Percentiles rank a stretch among this genome's conserved stretches.
These are phyloP conservation scores for Paulownia fortunei DNA, from an alignment of 257 asterid species.

Conservation along the genomic window DNA sequence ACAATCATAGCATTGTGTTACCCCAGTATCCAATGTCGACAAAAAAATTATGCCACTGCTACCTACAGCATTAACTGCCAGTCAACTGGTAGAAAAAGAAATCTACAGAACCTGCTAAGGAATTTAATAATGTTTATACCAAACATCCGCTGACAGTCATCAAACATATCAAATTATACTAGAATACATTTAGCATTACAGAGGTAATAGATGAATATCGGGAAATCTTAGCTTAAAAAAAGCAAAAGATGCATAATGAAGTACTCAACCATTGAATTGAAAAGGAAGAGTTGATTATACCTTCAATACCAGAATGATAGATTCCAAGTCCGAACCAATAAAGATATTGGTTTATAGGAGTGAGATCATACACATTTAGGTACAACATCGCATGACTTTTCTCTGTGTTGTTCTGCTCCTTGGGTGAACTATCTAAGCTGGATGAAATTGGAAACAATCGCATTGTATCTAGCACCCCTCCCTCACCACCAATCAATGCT, in stretches of 20 bases:
- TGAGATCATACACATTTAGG: constrained; percentile 84
- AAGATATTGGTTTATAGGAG: constrained; percentile 74
- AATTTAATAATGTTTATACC: not conserved
- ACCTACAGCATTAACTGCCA: not conserved
- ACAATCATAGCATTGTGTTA: not conserved
- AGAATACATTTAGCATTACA: not conserved
- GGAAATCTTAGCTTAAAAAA: not conserved
- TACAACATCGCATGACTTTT: constrained; percentile 56
- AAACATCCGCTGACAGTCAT: not conserved
- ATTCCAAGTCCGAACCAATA: constrained; percentile 89
- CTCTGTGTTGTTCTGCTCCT: constrained; percentile 47
- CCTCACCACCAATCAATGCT: constrained; percentile 30
- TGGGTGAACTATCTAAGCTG: constrained; percentile 50
- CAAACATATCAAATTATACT: not conserved
- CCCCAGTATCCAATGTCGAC: not conserved
- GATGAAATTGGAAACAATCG: constrained; percentile 61
- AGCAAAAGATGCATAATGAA: not conserved
- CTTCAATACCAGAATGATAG: constrained; percentile 89
- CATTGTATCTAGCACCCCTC: constrained; percentile 49
- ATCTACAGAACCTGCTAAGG: not conserved
- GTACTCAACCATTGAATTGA: not conserved
- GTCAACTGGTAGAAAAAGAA: not conserved
- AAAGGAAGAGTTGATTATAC: constrained; percentile 42
- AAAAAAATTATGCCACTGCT: not conserved
- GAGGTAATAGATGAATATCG: not conserved